Percentiles rank a stretch among this genome's conserved stretches.
Conservation (phyloP, 2,329 filamentous ascomycete genomes). For the Ophiognomonia clavigignenti-juglandacearum region DNA sequence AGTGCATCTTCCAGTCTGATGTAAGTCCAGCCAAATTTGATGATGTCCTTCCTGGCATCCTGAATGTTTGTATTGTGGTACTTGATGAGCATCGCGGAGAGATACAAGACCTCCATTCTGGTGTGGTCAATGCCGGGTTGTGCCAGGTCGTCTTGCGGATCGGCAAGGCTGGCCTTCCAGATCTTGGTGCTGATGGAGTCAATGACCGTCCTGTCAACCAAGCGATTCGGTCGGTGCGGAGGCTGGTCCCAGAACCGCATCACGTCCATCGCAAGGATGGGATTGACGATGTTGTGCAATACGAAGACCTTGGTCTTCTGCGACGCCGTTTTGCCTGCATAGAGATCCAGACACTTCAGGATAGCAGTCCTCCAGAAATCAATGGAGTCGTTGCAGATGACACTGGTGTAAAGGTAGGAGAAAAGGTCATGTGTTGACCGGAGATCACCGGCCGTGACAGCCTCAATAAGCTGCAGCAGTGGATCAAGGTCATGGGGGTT, state of each 20-base stretch:
- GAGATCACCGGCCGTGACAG: conserved; percentile 77
- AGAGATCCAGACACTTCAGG: conserved; percentile 81
- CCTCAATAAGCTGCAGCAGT: conserved; percentile 79
- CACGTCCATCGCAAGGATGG: conserved; percentile 93
- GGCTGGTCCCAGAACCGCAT: conserved; percentile 71
- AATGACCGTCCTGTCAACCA: conserved; percentile 83
- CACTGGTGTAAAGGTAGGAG: conserved; percentile 76
- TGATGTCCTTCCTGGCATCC: conserved; percentile 93
- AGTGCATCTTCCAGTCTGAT: conserved; percentile 98
- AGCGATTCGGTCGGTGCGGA: conserved; percentile 45
- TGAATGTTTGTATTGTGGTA: conserved; percentile 85
- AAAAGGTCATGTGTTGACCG: conserved; percentile 71
- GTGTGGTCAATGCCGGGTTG: conserved; percentile 92
- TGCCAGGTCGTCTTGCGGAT: conserved; percentile 75
- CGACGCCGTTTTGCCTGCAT: conserved; percentile 69
- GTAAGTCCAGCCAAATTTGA: conserved; percentile 98
- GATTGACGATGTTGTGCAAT: conserved; percentile 88
- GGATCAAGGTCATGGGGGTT: conserved; percentile 75
- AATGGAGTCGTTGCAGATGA: conserved; percentile 79
- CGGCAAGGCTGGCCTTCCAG: conserved; percentile 84
- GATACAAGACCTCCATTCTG: conserved; percentile 89
- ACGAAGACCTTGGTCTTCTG: conserved; percentile 93
- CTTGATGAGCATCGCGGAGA: conserved; percentile 92
- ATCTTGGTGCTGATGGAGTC: conserved; percentile 88
- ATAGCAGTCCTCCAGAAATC: conserved; percentile 82